Conservation (phyloP, 768 basidiomycete genomes). For the Suillus lakei region DNA sequence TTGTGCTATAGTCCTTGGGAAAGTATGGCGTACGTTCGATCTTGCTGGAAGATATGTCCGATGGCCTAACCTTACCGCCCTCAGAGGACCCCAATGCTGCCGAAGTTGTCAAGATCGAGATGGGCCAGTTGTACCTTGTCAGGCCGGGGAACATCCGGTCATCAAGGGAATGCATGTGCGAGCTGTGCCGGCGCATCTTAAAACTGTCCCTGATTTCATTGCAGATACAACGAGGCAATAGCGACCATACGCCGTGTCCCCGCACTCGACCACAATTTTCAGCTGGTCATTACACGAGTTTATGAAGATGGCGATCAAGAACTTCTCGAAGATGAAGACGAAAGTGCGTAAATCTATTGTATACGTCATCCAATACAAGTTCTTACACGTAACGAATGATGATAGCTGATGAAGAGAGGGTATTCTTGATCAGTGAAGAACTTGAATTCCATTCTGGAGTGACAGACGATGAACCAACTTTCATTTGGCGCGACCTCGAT, state of each 20-base stretch:
- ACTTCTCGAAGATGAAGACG: conserved; percentile 91
- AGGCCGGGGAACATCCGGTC: conserved; percentile 91
- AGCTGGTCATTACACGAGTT: conserved; percentile 94
- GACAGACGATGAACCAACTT: conserved; percentile 77
- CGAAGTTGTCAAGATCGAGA: conserved; percentile 93
- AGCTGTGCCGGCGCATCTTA: conserved; percentile 6
- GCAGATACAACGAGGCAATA: conserved; percentile 94
- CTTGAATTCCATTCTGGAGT: conserved; percentile 83
- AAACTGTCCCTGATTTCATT: conserved; percentile 8
- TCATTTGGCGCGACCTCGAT: conserved; percentile 90
- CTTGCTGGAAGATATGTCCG: conserved; percentile 18
- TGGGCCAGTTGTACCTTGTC: conserved; percentile 89
- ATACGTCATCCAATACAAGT: not conserved
- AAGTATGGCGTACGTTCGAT: conserved; percentile 87
- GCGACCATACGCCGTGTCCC: conserved; percentile 89
- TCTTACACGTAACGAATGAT: conserved; percentile 14
- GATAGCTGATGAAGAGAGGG: conserved; percentile 90
- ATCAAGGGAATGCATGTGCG: conserved; percentile 96
- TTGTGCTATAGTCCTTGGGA: conserved; percentile 70
- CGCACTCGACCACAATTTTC: conserved; percentile 77
- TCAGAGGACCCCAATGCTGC: conserved; percentile 92
- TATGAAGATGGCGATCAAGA: conserved; percentile 98
- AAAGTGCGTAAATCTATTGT: conserved; percentile 55
- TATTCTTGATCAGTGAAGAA: conserved; percentile 89
- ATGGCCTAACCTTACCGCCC: conserved; percentile 29